These are phyloP conservation scores for Crucihimalaya himalaica DNA, from an alignment of 345 rosid genomes.

Conservation along the genomic window DNA sequence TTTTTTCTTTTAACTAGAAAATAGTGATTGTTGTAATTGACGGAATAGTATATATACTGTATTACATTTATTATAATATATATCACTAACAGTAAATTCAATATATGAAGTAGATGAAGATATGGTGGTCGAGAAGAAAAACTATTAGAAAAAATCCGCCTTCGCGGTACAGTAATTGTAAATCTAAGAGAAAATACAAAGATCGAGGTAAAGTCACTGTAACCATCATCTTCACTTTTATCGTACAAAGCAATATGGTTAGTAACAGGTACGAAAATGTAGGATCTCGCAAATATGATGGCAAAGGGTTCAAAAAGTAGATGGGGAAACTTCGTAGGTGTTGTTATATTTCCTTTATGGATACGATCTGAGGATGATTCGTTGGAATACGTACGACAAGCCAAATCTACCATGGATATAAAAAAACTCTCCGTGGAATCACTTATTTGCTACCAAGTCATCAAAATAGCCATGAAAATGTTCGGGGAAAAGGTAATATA, in stretches of 20 bases:
- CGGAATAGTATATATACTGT: no score
- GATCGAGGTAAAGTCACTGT: slow-evolving; percentile 41
- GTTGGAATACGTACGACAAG: slow-evolving; percentile 46
- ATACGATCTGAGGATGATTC: slow-evolving; percentile 43
- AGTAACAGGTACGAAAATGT: background rate
- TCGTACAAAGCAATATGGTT: background rate
- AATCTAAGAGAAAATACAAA: slow-evolving; percentile 53
- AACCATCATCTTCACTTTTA: background rate
- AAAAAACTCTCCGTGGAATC: slow-evolving; percentile 55
- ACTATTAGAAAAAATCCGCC: background rate
- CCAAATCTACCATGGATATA: slow-evolving; percentile 47
- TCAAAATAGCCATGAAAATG: slow-evolving; percentile 24
- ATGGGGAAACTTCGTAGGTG: slow-evolving; percentile 56
- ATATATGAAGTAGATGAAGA: slow-evolving; percentile 13
- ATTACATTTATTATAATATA: background rate
- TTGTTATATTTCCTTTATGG: slow-evolving; percentile 46
- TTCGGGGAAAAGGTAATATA: slow-evolving; percentile 44
- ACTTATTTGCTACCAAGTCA: background rate
- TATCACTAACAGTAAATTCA: background rate
- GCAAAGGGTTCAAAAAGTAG: slow-evolving; percentile 38
- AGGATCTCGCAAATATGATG: slow-evolving; percentile 51
- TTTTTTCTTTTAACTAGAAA: no score
- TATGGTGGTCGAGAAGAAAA: slow-evolving; percentile 2
- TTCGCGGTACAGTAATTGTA: slow-evolving; percentile 37
- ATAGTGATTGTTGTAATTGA: no score